Conservation (phyloP, 495 filamentous ascomycete genomes). For the Friedmanniomyces endolithicus region DNA sequence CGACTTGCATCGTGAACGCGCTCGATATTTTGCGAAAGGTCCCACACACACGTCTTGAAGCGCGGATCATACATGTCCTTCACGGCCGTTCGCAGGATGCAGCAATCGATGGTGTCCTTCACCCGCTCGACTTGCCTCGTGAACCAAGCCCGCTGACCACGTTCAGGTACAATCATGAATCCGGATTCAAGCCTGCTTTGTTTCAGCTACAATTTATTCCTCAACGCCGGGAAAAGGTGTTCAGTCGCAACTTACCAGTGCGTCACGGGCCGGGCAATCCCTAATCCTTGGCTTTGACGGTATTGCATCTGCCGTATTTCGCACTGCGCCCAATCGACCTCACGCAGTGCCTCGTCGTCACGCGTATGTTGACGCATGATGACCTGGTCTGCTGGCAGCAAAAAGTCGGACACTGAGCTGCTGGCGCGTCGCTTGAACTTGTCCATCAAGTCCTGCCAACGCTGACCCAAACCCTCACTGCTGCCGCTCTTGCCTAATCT, state of each 20-base stretch:
- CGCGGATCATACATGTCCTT: slow-evolving; percentile 40
- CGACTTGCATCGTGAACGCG: slow-evolving; percentile 47
- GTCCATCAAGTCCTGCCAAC: slow-evolving; percentile 33
- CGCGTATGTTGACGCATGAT: slow-evolving; percentile 31
- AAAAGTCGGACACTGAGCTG: slow-evolving; percentile 49
- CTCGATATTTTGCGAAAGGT: slow-evolving; percentile 69
- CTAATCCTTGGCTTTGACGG: slow-evolving; percentile 36
- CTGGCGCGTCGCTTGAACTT: slow-evolving; percentile 47
- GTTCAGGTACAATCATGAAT: slow-evolving; percentile 41
- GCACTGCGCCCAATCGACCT: slow-evolving; percentile 46
- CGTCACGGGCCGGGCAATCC: slow-evolving; percentile 43
- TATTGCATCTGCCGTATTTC: slow-evolving; percentile 43
- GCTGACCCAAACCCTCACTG: slow-evolving; percentile 10
- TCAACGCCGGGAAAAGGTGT: too few relatives aligned
- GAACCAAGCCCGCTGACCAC: slow-evolving; percentile 40
- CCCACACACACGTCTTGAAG: slow-evolving; percentile 52
- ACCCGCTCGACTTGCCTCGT: slow-evolving; percentile 43
- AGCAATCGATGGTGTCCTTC: slow-evolving; percentile 57
- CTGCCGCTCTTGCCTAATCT: slow-evolving; percentile 21
- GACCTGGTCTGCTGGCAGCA: slow-evolving; percentile 43
- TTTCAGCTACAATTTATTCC: too few relatives aligned
- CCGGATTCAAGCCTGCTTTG: slow-evolving; percentile 28
- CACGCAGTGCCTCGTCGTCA: slow-evolving; percentile 19
- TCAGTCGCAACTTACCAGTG: slow-evolving; percentile 34
- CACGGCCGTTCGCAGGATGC: slow-evolving; percentile 35